A percentile compares a stretch with the other conserved stretches of the same genome.
These are phyloP conservation scores for Dactylellina drechsleri DNA, from an alignment of 2,329 filamentous ascomycete species.

Conservation along the genomic window DNA sequence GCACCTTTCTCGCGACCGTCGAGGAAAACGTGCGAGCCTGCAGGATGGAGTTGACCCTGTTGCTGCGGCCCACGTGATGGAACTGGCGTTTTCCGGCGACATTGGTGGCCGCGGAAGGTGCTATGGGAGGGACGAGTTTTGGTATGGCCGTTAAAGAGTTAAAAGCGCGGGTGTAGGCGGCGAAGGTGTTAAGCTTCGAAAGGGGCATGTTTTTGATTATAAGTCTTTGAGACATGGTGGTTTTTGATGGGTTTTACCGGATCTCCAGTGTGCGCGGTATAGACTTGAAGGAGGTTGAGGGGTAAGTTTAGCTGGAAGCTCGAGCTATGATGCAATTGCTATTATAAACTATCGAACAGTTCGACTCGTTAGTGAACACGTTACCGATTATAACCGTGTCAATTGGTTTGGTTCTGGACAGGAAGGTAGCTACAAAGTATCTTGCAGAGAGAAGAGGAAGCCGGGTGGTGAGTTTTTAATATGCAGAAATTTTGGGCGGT, in stretches of 20 bases:
- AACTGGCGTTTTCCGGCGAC: slow-evolving; percentile 48
- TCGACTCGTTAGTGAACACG: no score
- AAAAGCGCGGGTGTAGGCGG: slow-evolving; percentile 53
- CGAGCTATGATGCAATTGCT: no score
- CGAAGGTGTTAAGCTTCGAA: slow-evolving; percentile 55
- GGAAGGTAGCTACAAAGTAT: no score
- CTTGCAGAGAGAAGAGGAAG: slow-evolving; percentile 6
- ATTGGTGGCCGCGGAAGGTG: slow-evolving; percentile 52
- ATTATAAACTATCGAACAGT: no score
- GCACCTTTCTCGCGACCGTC: slow-evolving; percentile 54
- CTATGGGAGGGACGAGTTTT: slow-evolving; percentile 52
- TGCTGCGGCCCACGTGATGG: slow-evolving; percentile 10
- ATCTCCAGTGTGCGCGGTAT: slow-evolving; percentile 36
- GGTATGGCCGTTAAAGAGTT: slow-evolving; percentile 53
- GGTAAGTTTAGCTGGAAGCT: not conserved
- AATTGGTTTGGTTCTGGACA: no score
- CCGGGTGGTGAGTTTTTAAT: slow-evolving; percentile 17
- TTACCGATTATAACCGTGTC: no score
- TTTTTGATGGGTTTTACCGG: slow-evolving; percentile 37
- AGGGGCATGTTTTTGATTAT: slow-evolving; percentile 49
- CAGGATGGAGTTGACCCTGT: slow-evolving; percentile 49
- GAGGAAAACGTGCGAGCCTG: slow-evolving; percentile 55
- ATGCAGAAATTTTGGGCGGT: slow-evolving; percentile 32
- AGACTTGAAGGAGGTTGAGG: not conserved
- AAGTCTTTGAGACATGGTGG: slow-evolving; percentile 50